A percentile compares a stretch with the other conserved stretches of the same genome.
Evolutionary conservation across 495 filamentous ascomycete genomes (phyloP).

Genomic region (Thozetella sp.): DNA sequence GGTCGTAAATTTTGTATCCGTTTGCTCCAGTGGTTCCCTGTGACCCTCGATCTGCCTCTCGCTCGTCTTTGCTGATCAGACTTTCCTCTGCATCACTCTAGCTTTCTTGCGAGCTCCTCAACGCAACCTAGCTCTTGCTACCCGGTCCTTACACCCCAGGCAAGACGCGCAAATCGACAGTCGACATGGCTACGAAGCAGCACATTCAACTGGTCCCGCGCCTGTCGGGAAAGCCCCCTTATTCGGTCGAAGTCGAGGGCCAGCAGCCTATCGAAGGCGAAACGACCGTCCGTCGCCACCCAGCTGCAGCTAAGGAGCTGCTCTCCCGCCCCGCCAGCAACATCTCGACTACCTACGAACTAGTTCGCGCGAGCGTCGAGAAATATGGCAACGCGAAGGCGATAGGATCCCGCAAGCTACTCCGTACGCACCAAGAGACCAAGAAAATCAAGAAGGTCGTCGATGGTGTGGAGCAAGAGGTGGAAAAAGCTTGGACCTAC

Average conservation of each 20-base stretch:
- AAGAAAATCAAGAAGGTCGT: constrained; percentile 98
- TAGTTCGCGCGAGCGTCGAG: constrained; percentile 74
- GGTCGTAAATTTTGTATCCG: too few relatives aligned
- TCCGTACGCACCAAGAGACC: constrained; percentile 86
- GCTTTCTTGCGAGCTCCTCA: not conserved
- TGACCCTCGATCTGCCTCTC: not conserved
- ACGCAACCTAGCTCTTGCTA: not conserved
- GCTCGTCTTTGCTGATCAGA: too few relatives aligned
- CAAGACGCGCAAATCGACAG: not conserved
- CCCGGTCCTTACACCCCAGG: not conserved
- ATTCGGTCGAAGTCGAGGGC: constrained; percentile 79
- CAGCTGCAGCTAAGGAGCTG: constrained; percentile 70
- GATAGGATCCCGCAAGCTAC: constrained; percentile 75
- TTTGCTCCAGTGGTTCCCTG: too few relatives aligned
- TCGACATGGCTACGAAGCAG: constrained; percentile 39
- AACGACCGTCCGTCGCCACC: constrained; percentile 85
- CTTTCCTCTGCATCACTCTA: not conserved
- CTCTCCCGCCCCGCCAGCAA: constrained; percentile 62
- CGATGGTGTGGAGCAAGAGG: constrained; percentile 84
- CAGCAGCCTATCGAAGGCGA: constrained; percentile 76
- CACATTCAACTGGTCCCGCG: constrained; percentile 60
- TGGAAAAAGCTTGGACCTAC: constrained; percentile 95
- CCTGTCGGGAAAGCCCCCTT: constrained; percentile 65
- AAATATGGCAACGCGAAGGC: constrained; percentile 90
- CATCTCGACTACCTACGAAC: constrained; percentile 83